Conservation (phyloP, 2,329 filamentous ascomycete species). For the Stagonosporopsis cucurbitacearum region DNA sequence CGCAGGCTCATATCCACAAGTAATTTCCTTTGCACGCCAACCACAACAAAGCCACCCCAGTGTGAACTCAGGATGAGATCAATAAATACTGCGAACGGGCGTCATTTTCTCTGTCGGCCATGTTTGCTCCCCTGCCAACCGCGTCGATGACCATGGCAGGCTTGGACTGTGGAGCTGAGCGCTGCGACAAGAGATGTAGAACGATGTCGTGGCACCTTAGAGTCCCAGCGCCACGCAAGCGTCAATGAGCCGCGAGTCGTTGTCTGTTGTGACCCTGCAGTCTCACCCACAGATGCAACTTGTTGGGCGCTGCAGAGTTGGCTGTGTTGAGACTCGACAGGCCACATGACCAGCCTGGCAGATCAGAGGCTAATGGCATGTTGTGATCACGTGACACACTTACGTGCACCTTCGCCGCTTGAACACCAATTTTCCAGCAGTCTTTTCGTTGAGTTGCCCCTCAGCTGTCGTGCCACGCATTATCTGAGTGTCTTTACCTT, state of each 20-base stretch:
- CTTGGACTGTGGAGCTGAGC: conserved; percentile 21
- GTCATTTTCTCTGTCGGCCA: conserved; percentile 21
- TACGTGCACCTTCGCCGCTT: no score
- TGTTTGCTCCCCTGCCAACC: conserved; percentile 21
- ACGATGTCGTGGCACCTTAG: conserved; percentile 20
- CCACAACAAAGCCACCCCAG: conserved; percentile 22
- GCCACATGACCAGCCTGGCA: no score
- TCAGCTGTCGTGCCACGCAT: conserved; percentile 12
- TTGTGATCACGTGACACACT: conserved; percentile 1
- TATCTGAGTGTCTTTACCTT: conserved; percentile 1
- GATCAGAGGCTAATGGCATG: background rate
- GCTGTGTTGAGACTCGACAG: conserved; percentile 1
- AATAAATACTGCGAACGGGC: conserved; percentile 31
- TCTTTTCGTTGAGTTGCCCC: background rate
- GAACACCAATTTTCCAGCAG: no score
- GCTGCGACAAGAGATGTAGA: conserved; percentile 8
- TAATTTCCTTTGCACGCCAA: conserved; percentile 39
- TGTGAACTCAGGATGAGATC: conserved; percentile 31
- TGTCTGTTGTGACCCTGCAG: conserved; percentile 6
- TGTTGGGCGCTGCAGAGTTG: conserved; percentile 9
- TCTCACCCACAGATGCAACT: background rate
- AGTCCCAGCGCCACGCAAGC: conserved; percentile 10
- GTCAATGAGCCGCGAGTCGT: conserved; percentile 3
- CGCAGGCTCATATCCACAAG: conserved; percentile 29
- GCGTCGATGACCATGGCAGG: conserved; percentile 15